Percentiles rank a stretch among this genome's conserved stretches.
phyloP scores from a whole-genome alignment of 2,329 filamentous ascomycete species.

The Phyllachora maydis region DNA sequence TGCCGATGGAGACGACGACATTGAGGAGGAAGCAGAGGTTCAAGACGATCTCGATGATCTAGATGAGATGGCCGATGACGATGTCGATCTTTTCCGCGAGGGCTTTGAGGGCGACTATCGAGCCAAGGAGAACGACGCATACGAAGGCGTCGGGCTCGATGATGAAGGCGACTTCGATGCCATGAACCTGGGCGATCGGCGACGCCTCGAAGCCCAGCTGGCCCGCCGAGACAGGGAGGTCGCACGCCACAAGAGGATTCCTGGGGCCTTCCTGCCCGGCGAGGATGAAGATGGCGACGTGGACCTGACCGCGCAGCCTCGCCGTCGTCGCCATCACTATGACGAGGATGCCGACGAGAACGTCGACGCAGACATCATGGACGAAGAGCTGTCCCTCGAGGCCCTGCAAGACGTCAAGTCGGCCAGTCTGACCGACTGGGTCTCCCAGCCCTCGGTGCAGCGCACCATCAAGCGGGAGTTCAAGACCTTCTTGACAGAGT shows the following conservation, averaged over 20 bases:
- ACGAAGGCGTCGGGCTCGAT: slow-evolving; percentile 53
- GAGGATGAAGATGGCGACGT: slow-evolving; percentile 74
- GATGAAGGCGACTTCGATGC: slow-evolving; percentile 58
- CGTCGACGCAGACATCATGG: slow-evolving; percentile 85
- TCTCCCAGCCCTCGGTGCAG: slow-evolving; percentile 74
- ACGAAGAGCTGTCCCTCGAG: slow-evolving; percentile 83
- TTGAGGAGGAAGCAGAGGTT: slow-evolving; percentile 49
- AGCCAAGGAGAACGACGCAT: slow-evolving; percentile 46
- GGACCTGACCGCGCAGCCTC: slow-evolving; percentile 69
- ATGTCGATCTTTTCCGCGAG: slow-evolving; percentile 57
- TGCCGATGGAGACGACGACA: slow-evolving; percentile 49
- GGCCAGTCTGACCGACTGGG: slow-evolving; percentile 84
- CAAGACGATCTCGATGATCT: slow-evolving; percentile 59
- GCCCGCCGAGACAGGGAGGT: slow-evolving; percentile 56
- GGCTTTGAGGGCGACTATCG: slow-evolving; percentile 54
- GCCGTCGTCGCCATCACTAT: slow-evolving; percentile 71
- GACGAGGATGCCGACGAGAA: slow-evolving; percentile 89
- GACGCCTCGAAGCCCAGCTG: slow-evolving; percentile 52
- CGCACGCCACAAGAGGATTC: slow-evolving; percentile 42
- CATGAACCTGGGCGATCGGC: slow-evolving; percentile 43
- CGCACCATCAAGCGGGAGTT: slow-evolving; percentile 91
- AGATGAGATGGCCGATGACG: slow-evolving; percentile 65
- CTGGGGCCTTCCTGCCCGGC: slow-evolving; percentile 53
- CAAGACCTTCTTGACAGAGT: slow-evolving; percentile 92
- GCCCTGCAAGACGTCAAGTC: slow-evolving; percentile 86